Evolutionary conservation across 495 filamentous ascomycete genomes (phyloP).

Genomic region (Cenococcum geophilum): DNA sequence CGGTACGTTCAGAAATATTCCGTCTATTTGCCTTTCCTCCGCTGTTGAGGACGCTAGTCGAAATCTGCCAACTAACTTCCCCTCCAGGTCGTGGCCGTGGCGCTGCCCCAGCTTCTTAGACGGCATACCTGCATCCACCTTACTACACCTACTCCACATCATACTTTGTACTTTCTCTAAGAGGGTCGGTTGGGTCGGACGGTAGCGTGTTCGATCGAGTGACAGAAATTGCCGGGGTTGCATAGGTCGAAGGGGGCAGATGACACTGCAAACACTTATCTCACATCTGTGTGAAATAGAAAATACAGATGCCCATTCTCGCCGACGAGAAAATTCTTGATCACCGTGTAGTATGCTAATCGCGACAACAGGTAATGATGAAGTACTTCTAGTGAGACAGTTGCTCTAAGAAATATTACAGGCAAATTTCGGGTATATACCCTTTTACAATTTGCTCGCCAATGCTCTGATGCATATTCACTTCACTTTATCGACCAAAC

Average conservation of each 20-base stretch:
- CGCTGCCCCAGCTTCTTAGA: conserved; percentile 10
- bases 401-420: too few relatives aligned
- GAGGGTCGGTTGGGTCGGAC: conserved; percentile 9
- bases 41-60: background rate
- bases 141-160: background rate
- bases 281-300: conserved; percentile 1
- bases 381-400: too few relatives aligned
- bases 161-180: background rate
- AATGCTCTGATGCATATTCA: too few relatives aligned
- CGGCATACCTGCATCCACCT: background rate
- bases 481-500: too few relatives aligned
- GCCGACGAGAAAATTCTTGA: background rate
- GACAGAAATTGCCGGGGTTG: conserved; percentile 46
- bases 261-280: conserved; percentile 36
- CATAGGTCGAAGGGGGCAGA: conserved; percentile 42
- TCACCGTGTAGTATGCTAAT: background rate
- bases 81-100: conserved; percentile 8
- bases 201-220: conserved; percentile 45
- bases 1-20: conserved; percentile 30
- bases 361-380: too few relatives aligned
- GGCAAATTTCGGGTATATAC: too few relatives aligned
- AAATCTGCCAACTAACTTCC: background rate
- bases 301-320: conserved; percentile 13
- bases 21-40: background rate
- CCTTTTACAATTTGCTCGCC: too few relatives aligned